These are phyloP conservation scores for Phallus indusiatus DNA, from an alignment of 768 basidiomycete genomes.

Conservation along the genomic window DNA sequence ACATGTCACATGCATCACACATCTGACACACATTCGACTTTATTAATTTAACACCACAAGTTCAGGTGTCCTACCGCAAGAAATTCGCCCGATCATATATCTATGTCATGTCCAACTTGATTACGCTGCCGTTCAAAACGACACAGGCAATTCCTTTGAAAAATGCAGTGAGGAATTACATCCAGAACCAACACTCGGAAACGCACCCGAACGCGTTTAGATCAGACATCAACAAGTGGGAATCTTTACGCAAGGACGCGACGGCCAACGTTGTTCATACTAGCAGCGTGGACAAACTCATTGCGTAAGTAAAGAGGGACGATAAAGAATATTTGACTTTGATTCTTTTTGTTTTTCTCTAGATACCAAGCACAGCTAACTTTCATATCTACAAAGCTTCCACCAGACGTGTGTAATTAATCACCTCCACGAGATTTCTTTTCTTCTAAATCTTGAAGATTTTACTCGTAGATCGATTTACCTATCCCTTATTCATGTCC, in stretches of 20 bases:
- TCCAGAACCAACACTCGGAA: slow-evolving; percentile 49
- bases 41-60: neutral
- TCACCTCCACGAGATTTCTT: neutral
- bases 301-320: slow-evolving; percentile 42
- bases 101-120: slow-evolving; percentile 64
- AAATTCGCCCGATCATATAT: neutral
- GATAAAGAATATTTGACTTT: neutral
- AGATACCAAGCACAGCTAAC: slow-evolving; percentile 91
- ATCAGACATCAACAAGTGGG: slow-evolving; percentile 67
- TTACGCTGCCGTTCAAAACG: slow-evolving; percentile 66
- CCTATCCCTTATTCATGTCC: slow-evolving; percentile 65
- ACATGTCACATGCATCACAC: neutral
- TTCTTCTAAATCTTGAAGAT: neutral
- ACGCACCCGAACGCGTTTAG: slow-evolving; percentile 81
- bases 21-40: neutral
- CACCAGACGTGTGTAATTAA: slow-evolving; percentile 52
- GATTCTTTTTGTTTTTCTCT: slow-evolving; percentile 9
- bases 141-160: slow-evolving; percentile 48
- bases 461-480: slow-evolving; percentile 48
- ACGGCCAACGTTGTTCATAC: slow-evolving; percentile 44
- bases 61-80: no score
- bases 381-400: slow-evolving; percentile 77
- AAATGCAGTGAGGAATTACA: slow-evolving; percentile 50
- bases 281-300: slow-evolving; percentile 39
- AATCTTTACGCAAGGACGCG: slow-evolving; percentile 50